Evolutionary conservation across 495 filamentous ascomycete species (phyloP).

Genomic region (Neurospora sp.): DNA sequence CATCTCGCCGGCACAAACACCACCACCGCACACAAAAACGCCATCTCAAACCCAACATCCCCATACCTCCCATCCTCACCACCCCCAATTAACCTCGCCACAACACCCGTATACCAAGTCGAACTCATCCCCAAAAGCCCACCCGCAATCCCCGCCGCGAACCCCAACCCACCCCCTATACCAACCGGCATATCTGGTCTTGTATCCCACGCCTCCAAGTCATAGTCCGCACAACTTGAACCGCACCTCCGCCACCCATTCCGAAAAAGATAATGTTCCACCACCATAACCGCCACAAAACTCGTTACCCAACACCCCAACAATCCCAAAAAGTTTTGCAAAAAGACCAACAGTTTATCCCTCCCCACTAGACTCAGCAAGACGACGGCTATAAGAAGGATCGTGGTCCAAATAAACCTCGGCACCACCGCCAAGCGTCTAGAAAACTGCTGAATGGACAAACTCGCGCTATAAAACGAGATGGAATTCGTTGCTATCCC

Average conservation of each 20-base stretch:
- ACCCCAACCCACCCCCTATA: conserved; percentile 34
- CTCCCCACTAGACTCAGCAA: conserved; percentile 37
- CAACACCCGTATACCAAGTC: conserved; percentile 41
- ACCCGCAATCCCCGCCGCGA: conserved; percentile 34
- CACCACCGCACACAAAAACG: conserved; percentile 35
- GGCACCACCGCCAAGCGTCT: conserved; percentile 31
- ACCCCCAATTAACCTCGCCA: conserved; percentile 35
- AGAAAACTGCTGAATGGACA: conserved; percentile 34
- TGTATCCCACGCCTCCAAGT: conserved; percentile 42
- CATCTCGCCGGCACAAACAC: conserved; percentile 24
- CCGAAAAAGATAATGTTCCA: conserved; percentile 52
- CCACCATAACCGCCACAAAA: conserved; percentile 47
- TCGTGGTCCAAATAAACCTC: conserved; percentile 37
- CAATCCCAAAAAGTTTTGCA: conserved; percentile 47
- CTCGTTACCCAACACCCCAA: conserved; percentile 52
- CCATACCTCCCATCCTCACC: conserved; percentile 26
- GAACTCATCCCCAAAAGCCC: conserved; percentile 43
- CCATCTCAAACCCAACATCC: conserved; percentile 48
- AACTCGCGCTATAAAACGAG: conserved; percentile 34
- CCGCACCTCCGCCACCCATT: conserved; percentile 17
- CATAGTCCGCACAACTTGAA: conserved; percentile 21
- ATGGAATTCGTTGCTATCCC: conserved; percentile 40
- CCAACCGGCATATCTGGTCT: conserved; percentile 36
- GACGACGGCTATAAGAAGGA: conserved; percentile 33
- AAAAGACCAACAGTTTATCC: conserved; percentile 29